Conservation (phyloP, 306 rosid species). For the Cotoneaster glaucophyllus region DNA sequence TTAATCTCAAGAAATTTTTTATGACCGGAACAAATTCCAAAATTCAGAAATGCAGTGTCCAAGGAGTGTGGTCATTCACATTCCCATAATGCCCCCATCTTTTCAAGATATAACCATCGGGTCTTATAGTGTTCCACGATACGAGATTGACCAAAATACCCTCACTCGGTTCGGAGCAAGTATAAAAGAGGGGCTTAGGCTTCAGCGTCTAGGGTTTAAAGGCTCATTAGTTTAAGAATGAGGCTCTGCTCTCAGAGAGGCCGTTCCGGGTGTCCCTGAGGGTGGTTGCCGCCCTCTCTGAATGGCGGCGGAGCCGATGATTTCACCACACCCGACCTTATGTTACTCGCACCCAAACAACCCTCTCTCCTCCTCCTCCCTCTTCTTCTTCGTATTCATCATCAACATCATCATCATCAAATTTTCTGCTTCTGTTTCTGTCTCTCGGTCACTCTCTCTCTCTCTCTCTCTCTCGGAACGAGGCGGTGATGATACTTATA, state of each 20-base stretch:
- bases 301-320: conserved; percentile 34
- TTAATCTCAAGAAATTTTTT: too few relatives aligned
- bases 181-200: neutral
- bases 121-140: neutral
- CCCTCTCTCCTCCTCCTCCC: conserved; percentile 1
- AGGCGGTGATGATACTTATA: conserved; percentile 36
- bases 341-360: neutral
- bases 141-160: neutral
- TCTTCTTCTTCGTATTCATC: neutral
- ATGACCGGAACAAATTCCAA: too few relatives aligned
- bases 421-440: conserved; percentile 11
- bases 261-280: neutral
- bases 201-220: neutral
- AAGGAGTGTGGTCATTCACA: neutral
- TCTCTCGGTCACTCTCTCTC: neutral
- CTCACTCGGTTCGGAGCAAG: neutral
- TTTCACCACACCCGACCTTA: neutral
- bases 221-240: conserved; percentile 36
- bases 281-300: conserved; percentile 4
- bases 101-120: neutral
- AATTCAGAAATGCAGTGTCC: too few relatives aligned
- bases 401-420: neutral
- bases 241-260: conserved; percentile 33
- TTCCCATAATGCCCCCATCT: neutral
- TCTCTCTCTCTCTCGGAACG: neutral